phyloP scores from a whole-genome alignment of 1,284 basidiomycete species.

The Thecaphora thlaspeos region DNA sequence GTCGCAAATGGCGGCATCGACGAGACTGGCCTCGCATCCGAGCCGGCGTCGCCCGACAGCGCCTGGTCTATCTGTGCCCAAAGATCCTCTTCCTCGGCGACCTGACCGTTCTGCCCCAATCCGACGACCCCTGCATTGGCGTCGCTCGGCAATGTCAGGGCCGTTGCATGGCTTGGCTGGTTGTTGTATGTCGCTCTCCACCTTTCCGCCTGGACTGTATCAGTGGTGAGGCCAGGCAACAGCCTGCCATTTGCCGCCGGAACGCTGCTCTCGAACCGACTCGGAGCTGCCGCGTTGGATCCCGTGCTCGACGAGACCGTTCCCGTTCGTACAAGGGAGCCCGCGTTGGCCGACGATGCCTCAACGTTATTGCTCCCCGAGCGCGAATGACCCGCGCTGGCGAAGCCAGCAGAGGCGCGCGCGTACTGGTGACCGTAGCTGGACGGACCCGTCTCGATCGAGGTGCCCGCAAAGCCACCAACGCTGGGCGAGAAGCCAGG shows the following conservation, averaged over 20 bases:
- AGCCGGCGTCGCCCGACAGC: not conserved
- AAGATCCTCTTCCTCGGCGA: slow-evolving; percentile 37
- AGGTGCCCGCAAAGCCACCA: slow-evolving; percentile 14
- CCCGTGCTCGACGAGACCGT: too few species aligned
- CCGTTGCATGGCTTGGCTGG: slow-evolving; percentile 19
- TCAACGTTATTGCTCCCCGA: too few species aligned
- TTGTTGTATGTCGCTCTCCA: slow-evolving; percentile 35
- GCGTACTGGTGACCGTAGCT: too few species aligned
- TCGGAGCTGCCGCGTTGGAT: too few species aligned
- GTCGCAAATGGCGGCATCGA: slow-evolving; percentile 16
- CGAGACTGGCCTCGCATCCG: slow-evolving; percentile 16
- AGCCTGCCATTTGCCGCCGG: not conserved
- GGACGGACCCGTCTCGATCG: slow-evolving; percentile 20
- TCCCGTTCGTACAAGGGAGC: slow-evolving; percentile 1
- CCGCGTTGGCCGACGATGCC: too few species aligned
- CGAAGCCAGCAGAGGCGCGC: too few species aligned
- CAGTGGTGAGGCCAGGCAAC: slow-evolving; percentile 19
- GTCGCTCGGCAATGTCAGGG: slow-evolving; percentile 16
- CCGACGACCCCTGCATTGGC: too few species aligned
- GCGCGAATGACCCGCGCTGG: too few species aligned
- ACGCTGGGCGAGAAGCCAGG: slow-evolving; percentile 14
- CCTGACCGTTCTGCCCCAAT: slow-evolving; percentile 1
- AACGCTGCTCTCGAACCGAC: too few species aligned
- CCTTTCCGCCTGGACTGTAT: slow-evolving; percentile 21
- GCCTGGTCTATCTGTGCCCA: slow-evolving; percentile 41